These are phyloP conservation scores for Dendrocalamus sinicus DNA, from an alignment of 176 grass and related monocot genomes.

Conservation along the genomic window DNA sequence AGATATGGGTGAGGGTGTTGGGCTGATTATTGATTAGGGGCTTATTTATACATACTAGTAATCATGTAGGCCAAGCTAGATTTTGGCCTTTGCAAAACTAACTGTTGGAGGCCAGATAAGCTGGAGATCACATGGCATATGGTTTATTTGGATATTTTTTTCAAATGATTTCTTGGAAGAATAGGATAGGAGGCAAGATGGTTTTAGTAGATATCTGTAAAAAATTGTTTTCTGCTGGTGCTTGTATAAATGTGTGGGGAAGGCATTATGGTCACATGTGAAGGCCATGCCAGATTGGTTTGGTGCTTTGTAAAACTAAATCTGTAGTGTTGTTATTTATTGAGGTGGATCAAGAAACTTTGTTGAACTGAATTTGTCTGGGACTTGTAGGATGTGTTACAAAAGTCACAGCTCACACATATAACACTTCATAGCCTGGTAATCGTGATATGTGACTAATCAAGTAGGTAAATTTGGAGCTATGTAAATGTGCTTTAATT, in stretches of 20 bases:
- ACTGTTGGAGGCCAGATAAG: background rate
- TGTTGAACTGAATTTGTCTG: background rate
- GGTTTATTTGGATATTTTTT: constrained; percentile 1
- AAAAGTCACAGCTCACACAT: background rate
- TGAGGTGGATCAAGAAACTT: background rate
- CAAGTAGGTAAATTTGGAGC: background rate
- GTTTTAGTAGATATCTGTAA: background rate
- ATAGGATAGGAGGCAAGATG: background rate
- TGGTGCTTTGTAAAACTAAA: background rate
- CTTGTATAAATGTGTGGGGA: background rate
- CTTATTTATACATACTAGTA: constrained; percentile 14
- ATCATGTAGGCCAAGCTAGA: background rate
- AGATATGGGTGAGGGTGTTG: background rate
- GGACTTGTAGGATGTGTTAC: background rate
- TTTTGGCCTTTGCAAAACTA: constrained; percentile 1
- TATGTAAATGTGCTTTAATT: background rate
- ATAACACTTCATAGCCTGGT: background rate
- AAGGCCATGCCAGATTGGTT: background rate
- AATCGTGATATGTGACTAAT: background rate
- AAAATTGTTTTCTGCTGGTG: background rate
- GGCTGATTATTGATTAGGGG: background rate
- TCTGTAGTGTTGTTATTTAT: background rate
- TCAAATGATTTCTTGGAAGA: background rate
- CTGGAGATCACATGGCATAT: background rate
- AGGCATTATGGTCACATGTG: background rate